phyloP scores from a whole-genome alignment of 495 filamentous ascomycete species.

The Penicillium tannophilum region DNA sequence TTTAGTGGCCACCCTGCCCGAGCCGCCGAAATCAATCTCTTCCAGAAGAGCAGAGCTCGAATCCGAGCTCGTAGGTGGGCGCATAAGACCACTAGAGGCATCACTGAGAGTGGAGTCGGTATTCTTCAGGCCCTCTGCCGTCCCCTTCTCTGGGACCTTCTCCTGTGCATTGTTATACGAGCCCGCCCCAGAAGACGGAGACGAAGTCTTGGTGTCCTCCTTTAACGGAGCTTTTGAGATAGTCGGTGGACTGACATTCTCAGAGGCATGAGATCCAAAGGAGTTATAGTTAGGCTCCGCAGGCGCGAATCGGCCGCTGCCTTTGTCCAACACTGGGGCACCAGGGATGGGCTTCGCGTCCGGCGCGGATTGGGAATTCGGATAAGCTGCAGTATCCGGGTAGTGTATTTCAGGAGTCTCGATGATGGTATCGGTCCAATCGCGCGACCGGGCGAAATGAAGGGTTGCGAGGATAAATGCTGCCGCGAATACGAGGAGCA shows the following conservation, averaged over 20 bases:
- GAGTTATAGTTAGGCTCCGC: constrained; percentile 17
- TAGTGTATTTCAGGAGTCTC: constrained; percentile 10
- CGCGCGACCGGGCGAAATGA: constrained; percentile 55
- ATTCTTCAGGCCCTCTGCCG: neutral
- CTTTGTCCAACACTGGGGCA: constrained; percentile 1
- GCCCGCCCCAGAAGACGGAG: constrained; percentile 1
- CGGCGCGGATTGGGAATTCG: constrained; percentile 7
- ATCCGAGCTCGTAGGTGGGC: neutral
- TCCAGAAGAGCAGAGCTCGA: constrained; percentile 1
- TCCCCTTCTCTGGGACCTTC: constrained; percentile 3
- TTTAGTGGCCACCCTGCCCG: constrained; percentile 43
- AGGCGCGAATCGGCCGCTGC: constrained; percentile 12
- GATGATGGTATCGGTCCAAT: constrained; percentile 27
- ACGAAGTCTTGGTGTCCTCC: neutral
- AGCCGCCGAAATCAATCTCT: constrained; percentile 21
- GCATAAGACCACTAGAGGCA: neutral
- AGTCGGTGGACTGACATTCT: neutral
- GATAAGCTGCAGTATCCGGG: constrained; percentile 4
- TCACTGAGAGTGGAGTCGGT: neutral
- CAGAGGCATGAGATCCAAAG: neutral
- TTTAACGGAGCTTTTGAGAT: constrained; percentile 3
- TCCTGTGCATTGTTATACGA: constrained; percentile 11
- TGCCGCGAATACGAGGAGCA: constrained; percentile 70
- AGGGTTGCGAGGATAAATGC: constrained; percentile 65
- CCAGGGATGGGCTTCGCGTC: neutral